Evolutionary conservation across 345 rosid species (phyloP).

Genomic region (Reutealis trisperma): DNA sequence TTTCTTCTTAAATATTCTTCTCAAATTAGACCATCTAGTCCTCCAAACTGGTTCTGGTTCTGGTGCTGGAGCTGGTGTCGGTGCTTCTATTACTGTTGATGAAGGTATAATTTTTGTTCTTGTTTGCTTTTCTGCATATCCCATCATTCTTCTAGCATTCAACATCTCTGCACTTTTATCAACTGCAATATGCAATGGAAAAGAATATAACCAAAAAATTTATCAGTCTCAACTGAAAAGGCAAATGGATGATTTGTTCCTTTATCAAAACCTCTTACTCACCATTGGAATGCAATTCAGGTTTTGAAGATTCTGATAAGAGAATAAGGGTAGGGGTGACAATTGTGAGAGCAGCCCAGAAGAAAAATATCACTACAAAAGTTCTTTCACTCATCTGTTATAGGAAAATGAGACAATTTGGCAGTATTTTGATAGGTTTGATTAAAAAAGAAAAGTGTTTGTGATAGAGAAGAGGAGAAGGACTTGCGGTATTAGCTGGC

Average conservation of each 20-base stretch:
- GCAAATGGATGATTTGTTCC: neutral
- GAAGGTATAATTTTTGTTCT: constrained; percentile 1
- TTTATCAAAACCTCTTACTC: neutral
- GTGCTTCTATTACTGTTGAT: constrained; percentile 26
- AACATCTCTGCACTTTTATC: constrained; percentile 15
- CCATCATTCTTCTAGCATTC: constrained; percentile 55
- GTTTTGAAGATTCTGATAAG: constrained; percentile 68
- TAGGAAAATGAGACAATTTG: constrained; percentile 6
- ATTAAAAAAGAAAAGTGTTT: neutral
- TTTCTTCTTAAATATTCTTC: constrained; percentile 10
- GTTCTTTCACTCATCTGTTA: constrained; percentile 68
- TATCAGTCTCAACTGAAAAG: neutral
- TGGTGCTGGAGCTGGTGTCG: neutral
- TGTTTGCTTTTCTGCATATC: constrained; percentile 28
- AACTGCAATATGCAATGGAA: constrained; percentile 23
- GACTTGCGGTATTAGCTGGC: constrained; percentile 43
- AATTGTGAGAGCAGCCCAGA: constrained; percentile 87
- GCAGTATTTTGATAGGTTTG: neutral
- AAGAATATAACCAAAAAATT: neutral
- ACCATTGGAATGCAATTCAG: constrained; percentile 39
- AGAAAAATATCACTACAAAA: constrained; percentile 75
- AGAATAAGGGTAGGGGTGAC: constrained; percentile 83
- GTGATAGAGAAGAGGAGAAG: neutral
- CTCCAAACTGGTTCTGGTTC: constrained; percentile 16
- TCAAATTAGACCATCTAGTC: constrained; percentile 19